Evolutionary conservation across 1,284 basidiomycete genomes (phyloP), one percentile per base, ranked within the genome.

Genomic region (Mycosarcoma maydis): DNA sequence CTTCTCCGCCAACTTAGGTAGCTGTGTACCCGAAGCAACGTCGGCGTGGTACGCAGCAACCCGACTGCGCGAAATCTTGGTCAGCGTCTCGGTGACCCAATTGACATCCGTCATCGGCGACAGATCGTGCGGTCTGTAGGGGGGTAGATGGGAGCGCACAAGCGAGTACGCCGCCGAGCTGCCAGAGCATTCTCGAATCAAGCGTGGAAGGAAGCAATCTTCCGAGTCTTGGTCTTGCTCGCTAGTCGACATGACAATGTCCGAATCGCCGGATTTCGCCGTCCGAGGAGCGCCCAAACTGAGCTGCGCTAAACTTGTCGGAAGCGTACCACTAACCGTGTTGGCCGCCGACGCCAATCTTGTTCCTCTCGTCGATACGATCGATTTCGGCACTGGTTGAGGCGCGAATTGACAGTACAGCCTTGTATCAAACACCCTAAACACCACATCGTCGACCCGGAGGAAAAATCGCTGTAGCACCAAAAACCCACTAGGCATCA

Each of bases 401-500:
- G 53, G 33, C 13, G 24, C 37, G 71, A 98, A 94, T 1, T 90
- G 89, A 79, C 94, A 91, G 77, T 92, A 99, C 64, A 97, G 84
- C 34, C 96, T 86, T 0, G 94, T 94, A 76, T 99, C 96, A 74
- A 88, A 90, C 33, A 89, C 87, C 36, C 96, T 87, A 84, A 98
- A 98, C 36, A 98, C 87, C 37, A 99, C 96, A 54, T 91, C 88
- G 82, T 99, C 96, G 42, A 99, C 94, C 19, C 96, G 88, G 5
- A 99, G 85, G n/a, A 92, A 93, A 82, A 97, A 92, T 7, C 96
- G 87, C 1, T 89, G 87, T 9, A 99, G 87, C 64, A 98, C 88
- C 82, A 98, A 95, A 72, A 97, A 86, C 45, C 90, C 95, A n/a
- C 89, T 90, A 0, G 95, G 94, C 94, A 98, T 98, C 41, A 98